These are phyloP conservation scores for Daldinia sp. DNA, from an alignment of 2,329 filamentous ascomycete species.

Conservation along the genomic window DNA sequence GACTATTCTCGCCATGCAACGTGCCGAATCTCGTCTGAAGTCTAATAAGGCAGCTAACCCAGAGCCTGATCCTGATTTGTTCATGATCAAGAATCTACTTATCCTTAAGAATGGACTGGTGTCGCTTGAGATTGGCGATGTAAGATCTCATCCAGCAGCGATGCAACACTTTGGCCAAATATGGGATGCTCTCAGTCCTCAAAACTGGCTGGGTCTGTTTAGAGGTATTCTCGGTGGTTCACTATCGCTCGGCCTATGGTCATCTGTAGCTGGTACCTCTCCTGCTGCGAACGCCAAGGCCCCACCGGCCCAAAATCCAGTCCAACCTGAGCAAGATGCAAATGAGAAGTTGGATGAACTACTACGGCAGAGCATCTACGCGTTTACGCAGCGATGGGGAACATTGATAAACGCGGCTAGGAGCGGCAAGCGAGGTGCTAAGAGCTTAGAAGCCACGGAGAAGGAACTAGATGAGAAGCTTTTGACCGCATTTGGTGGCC, in stretches of 20 bases:
- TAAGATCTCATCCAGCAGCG: conserved; percentile 63
- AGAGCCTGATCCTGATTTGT: conserved; percentile 83
- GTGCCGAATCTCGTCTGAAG: conserved; percentile 78
- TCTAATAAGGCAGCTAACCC: conserved; percentile 64
- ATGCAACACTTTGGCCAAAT: conserved; percentile 75
- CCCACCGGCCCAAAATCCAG: conserved; percentile 32
- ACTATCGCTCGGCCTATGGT: conserved; percentile 55
- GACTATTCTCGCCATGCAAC: conserved; percentile 84
- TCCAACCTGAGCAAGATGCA: conserved; percentile 62
- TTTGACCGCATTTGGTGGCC: conserved; percentile 67
- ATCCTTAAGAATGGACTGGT: conserved; percentile 96
- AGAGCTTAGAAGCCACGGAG: conserved; percentile 65
- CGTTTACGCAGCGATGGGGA: conserved; percentile 72
- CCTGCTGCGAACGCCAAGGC: conserved; percentile 39
- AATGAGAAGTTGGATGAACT: conserved; percentile 74
- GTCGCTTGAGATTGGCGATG: conserved; percentile 89
- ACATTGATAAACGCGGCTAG: conserved; percentile 63
- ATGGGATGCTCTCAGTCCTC: conserved; percentile 71
- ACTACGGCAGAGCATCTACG: conserved; percentile 71
- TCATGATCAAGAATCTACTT: conserved; percentile 93
- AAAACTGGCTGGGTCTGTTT: conserved; percentile 70
- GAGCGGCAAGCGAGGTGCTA: conserved; percentile 61
- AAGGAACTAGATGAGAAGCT: conserved; percentile 69
- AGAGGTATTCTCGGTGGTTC: conserved; percentile 68
- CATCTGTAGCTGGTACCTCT: conserved; percentile 41